Percentiles rank a stretch among this genome's conserved stretches.
phyloP scores from a whole-genome alignment of 805 yeast species.

The Pichia deserticola region DNA sequence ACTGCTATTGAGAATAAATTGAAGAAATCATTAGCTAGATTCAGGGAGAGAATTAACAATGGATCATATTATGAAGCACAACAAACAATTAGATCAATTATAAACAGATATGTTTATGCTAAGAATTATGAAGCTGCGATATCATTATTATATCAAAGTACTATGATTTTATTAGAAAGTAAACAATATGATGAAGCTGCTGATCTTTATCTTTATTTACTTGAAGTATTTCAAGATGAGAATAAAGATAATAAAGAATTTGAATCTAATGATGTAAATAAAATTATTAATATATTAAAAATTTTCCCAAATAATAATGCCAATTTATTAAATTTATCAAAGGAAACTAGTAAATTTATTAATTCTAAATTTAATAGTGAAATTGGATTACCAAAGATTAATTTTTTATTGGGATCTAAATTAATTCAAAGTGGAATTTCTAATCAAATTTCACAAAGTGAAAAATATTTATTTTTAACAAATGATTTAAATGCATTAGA shows the following conservation, averaged over 20 bases:
- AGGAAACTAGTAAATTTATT: constrained; percentile 64
- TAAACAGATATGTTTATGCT: constrained; percentile 70
- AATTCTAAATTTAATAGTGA: constrained; percentile 38
- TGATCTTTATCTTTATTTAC: constrained; percentile 63
- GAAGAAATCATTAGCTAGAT: constrained; percentile 54
- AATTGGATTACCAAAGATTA: constrained; percentile 71
- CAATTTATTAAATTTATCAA: constrained; percentile 57
- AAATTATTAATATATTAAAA: constrained; percentile 35
- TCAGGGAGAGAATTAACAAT: constrained; percentile 55
- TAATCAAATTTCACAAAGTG: constrained; percentile 22
- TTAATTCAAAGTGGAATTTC: constrained; percentile 33
- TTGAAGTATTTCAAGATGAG: constrained; percentile 57
- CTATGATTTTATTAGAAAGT: constrained; percentile 58
- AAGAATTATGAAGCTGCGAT: constrained; percentile 64
- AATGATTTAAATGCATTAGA: constrained; percentile 17
- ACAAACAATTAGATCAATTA: constrained; percentile 85
- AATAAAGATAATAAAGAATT: constrained; percentile 28
- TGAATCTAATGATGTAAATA: constrained; percentile 23
- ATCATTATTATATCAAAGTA: constrained; percentile 65
- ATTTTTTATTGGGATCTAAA: constrained; percentile 65
- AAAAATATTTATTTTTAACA: constrained; percentile 22
- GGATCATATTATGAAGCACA: constrained; percentile 93
- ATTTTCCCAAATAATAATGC: constrained; percentile 46
- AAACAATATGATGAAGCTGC: constrained; percentile 74
- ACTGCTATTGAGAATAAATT: constrained; percentile 32